These are phyloP conservation scores for Pleurostoma richardsiae DNA, from an alignment of 2,329 filamentous ascomycete genomes.

Conservation along the genomic window DNA sequence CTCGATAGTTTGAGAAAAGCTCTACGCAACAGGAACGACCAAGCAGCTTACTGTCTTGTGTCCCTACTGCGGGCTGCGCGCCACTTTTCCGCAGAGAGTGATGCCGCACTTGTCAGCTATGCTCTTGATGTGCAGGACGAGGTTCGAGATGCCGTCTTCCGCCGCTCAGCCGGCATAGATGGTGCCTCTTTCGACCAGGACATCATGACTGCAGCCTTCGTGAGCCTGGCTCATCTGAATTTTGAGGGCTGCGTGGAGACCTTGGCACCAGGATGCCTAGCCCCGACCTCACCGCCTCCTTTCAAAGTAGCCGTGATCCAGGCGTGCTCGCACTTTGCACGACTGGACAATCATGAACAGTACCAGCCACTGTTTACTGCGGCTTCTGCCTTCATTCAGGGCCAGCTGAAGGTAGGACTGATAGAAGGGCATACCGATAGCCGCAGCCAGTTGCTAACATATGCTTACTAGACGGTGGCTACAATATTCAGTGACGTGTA, in stretches of 20 bases:
- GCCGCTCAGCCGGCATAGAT: constrained; percentile 41
- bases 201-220: constrained; percentile 62
- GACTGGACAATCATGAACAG: constrained; percentile 38
- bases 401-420: constrained; percentile 47
- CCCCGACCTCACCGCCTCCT: constrained; percentile 47
- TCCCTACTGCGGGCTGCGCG: constrained; percentile 57
- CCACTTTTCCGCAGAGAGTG: constrained; percentile 58
- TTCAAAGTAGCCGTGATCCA: constrained; percentile 61
- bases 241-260: constrained; percentile 53
- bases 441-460: neutral
- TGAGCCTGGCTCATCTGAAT: constrained; percentile 58
- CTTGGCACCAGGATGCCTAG: constrained; percentile 52
- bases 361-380: constrained; percentile 52
- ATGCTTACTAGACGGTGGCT: constrained; percentile 26
- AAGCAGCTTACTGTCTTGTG: constrained; percentile 62
- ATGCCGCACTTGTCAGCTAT: constrained; percentile 60
- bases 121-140: constrained; percentile 67
- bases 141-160: constrained; percentile 60
- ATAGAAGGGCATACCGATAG: neutral
- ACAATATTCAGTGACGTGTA: constrained; percentile 30
- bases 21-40: constrained; percentile 59
- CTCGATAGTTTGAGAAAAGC: constrained; percentile 59
- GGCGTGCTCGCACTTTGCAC: constrained; percentile 58
- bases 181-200: constrained; percentile 54
- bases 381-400: constrained; percentile 51